Conservation (phyloP, 108 stramenopile genomes). For the Conticribra guillardii region DNA sequence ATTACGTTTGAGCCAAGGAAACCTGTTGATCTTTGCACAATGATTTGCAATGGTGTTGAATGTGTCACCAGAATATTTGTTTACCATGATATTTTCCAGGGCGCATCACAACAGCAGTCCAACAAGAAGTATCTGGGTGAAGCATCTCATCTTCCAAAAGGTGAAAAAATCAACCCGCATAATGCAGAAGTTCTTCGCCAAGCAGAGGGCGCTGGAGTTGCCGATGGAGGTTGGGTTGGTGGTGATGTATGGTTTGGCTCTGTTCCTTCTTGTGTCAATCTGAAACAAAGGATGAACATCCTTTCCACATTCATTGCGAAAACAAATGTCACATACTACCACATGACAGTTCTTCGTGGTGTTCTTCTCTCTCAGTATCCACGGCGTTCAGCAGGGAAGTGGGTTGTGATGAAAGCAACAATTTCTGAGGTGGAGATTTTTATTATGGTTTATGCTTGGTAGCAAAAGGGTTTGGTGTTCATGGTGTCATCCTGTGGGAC, state of each 20-base stretch:
- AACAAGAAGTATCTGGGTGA: conserved; percentile 4
- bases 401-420: too few species aligned
- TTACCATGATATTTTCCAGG: conserved; percentile 5
- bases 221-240: conserved; percentile 12
- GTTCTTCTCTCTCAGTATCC: conserved; percentile 1
- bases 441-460: conserved; percentile 22
- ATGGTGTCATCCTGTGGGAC: too few species aligned
- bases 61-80: too few species aligned
- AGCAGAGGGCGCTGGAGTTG: background rate
- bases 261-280: conserved; percentile 1
- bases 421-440: conserved; percentile 13
- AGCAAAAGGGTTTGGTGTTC: background rate
- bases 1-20: conserved; percentile 21
- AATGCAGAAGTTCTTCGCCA: conserved; percentile 2
- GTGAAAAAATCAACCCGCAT: background rate
- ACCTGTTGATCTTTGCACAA: conserved; percentile 12
- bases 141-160: conserved; percentile 3
- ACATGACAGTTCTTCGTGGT: conserved; percentile 3
- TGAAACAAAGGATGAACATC: conserved; percentile 9
- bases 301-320: conserved; percentile 11
- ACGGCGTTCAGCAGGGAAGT: conserved; percentile 8
- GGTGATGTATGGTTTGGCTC: conserved; percentile 39
- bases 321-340: conserved; percentile 1
- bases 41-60: conserved; percentile 12
- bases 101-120: background rate